Conservation (phyloP, 2,329 filamentous ascomycete genomes). For the Pyrenophora tritici-repentis region DNA sequence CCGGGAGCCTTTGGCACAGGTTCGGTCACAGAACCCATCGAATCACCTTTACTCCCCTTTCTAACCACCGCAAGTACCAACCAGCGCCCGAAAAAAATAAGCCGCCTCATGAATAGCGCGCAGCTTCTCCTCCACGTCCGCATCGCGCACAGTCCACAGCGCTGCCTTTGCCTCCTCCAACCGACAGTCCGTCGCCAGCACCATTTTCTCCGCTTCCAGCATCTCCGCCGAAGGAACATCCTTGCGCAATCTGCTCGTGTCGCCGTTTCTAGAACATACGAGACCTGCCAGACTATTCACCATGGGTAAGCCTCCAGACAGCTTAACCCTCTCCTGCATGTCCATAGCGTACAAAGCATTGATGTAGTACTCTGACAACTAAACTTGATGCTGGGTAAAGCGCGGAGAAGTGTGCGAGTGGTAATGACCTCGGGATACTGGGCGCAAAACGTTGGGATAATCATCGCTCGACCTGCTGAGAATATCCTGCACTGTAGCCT, state of each 20-base stretch:
- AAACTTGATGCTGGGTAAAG: not conserved
- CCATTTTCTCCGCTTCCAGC: conserved; percentile 10
- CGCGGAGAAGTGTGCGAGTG: not conserved
- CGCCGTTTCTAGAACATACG: not conserved
- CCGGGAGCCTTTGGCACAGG: not conserved
- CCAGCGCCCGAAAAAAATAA: not conserved
- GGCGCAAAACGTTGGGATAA: not conserved
- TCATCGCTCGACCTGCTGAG: not conserved
- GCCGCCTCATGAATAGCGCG: not conserved
- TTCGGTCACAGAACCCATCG: not conserved
- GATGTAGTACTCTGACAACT: not conserved
- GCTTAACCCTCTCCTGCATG: not conserved
- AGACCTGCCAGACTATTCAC: not conserved
- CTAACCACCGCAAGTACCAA: not conserved
- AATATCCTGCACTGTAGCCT: not conserved
- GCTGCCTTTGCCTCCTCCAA: conserved; percentile 3
- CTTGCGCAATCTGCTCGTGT: not conserved
- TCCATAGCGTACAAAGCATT: not conserved
- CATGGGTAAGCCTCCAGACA: not conserved
- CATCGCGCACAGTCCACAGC: not conserved
- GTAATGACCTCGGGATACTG: conserved; percentile 7
- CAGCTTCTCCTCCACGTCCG: not conserved
- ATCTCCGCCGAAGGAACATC: conserved; percentile 2
- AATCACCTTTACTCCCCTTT: not conserved
- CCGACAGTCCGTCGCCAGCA: conserved; percentile 7